phyloP scores from a whole-genome alignment of 2,329 filamentous ascomycete genomes.

The Grosmannia serpens region DNA sequence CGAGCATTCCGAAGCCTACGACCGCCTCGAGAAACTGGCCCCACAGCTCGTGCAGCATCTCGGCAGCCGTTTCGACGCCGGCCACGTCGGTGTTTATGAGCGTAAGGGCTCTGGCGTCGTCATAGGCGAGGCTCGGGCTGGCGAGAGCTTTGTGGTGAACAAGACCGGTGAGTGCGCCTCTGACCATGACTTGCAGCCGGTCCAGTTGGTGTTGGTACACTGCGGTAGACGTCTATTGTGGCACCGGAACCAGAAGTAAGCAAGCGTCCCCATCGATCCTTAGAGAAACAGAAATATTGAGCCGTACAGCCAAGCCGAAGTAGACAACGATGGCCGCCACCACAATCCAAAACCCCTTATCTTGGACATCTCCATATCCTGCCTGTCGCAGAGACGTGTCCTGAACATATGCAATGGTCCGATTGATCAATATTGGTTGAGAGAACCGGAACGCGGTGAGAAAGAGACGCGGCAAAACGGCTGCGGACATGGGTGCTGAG shows the following conservation, averaged over 20 bases:
- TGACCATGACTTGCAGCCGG: conserved; percentile 13
- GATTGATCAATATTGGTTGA: conserved; percentile 27
- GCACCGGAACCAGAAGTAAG: not conserved
- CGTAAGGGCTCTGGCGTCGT: conserved; percentile 23
- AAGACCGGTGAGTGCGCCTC: conserved; percentile 13
- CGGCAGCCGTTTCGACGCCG: conserved; percentile 18
- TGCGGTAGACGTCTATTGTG: conserved; percentile 10
- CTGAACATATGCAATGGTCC: conserved; percentile 20
- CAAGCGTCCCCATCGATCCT: not conserved
- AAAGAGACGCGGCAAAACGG: conserved; percentile 24
- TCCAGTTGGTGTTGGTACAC: conserved; percentile 14
- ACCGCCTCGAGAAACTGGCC: conserved; percentile 28
- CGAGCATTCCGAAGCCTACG: conserved; percentile 27
- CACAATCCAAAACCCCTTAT: conserved; percentile 19
- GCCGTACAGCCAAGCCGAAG: conserved; percentile 24
- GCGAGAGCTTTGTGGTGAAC: conserved; percentile 10
- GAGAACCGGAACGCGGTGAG: conserved; percentile 27
- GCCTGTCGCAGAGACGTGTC: too few species aligned
- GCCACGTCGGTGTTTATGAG: conserved; percentile 30
- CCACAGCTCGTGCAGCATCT: conserved; percentile 31
- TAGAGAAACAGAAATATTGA: not conserved
- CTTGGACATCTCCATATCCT: not conserved
- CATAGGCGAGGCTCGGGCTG: conserved; percentile 10
- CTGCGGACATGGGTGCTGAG: conserved; percentile 17
- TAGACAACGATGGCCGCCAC: conserved; percentile 22